Conservation (phyloP, 1,284 basidiomycete genomes). For the Mixia osmundae region DNA sequence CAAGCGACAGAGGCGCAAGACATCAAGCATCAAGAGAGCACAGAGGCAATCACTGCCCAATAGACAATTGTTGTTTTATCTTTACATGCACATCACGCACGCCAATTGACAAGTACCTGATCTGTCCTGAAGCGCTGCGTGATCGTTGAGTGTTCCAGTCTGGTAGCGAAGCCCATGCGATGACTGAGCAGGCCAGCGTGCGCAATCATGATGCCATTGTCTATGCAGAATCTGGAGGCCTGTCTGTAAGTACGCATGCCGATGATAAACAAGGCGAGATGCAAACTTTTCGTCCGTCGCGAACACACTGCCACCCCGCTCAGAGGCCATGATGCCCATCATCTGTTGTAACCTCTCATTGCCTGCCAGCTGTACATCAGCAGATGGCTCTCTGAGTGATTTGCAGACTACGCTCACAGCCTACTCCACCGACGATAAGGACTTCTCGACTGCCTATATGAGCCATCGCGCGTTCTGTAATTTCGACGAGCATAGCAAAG, state of each 20-base stretch:
- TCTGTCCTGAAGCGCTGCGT: conserved; percentile 48
- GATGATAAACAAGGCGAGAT: no score
- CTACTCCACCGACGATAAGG: conserved; percentile 91
- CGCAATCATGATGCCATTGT: conserved; percentile 99
- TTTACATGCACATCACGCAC: background rate
- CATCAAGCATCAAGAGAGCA: background rate
- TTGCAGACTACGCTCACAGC: conserved; percentile 45
- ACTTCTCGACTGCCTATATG: conserved; percentile 92
- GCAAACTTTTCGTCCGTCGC: conserved; percentile 80
- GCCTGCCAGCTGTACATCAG: conserved; percentile 31
- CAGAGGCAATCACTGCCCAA: background rate
- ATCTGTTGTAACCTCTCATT: conserved; percentile 86
- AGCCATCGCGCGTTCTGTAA: conserved; percentile 96
- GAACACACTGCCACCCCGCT: conserved; percentile 73
- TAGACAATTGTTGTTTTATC: background rate
- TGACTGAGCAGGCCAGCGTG: conserved; percentile 74
- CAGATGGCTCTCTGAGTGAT: background rate
- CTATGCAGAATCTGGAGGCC: conserved; percentile 67
- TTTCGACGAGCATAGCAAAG: conserved; percentile 97
- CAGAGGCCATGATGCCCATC: conserved; percentile 93
- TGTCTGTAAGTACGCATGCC: no score
- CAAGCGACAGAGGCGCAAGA: no score
- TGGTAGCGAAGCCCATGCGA: conserved; percentile 71
- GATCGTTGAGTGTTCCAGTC: conserved; percentile 53
- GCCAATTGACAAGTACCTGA: conserved; percentile 10